Evolutionary conservation across 345 rosid genomes (phyloP).

Genomic region (Eutrema heterophyllum): DNA sequence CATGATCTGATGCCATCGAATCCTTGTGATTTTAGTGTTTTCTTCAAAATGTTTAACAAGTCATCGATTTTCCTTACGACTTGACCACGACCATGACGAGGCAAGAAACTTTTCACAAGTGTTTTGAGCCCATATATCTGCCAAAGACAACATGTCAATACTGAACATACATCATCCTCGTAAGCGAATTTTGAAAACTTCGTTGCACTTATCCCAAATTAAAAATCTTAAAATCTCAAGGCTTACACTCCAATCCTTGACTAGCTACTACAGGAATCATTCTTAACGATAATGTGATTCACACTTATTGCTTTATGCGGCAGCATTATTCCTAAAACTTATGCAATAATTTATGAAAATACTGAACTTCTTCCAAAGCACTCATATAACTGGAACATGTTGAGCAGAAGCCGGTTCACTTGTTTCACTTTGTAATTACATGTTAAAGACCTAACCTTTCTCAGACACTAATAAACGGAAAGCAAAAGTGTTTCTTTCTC

Average conservation of each 20-base stretch:
- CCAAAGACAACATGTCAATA: slow-evolving; percentile 19
- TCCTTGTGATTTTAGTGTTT: slow-evolving; percentile 52
- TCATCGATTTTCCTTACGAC: slow-evolving; percentile 45
- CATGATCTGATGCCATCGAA: slow-evolving; percentile 36
- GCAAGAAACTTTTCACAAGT: slow-evolving; percentile 80
- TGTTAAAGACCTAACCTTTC: background rate
- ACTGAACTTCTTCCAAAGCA: slow-evolving; percentile 11
- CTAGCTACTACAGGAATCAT: background rate
- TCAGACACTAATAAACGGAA: slow-evolving; percentile 7
- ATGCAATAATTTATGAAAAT: slow-evolving; percentile 5
- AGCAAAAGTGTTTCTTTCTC: slow-evolving; percentile 5
- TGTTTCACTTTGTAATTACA: slow-evolving; percentile 2
- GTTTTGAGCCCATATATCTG: slow-evolving; percentile 86
- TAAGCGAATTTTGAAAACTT: background rate
- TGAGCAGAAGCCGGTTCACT: background rate
- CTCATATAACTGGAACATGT: background rate
- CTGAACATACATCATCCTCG: background rate
- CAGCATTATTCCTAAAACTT: slow-evolving; percentile 3
- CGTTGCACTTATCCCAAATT: background rate
- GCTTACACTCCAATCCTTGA: background rate
- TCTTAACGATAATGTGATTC: slow-evolving; percentile 8
- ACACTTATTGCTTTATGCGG: background rate
- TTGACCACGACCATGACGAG: slow-evolving; percentile 51
- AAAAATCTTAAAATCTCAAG: background rate
- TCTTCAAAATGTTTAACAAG: slow-evolving; percentile 47